A percentile compares a stretch with the other conserved stretches of the same genome.
phyloP scores from a whole-genome alignment of 2,329 filamentous ascomycete genomes.

The Fusarium sp. region DNA sequence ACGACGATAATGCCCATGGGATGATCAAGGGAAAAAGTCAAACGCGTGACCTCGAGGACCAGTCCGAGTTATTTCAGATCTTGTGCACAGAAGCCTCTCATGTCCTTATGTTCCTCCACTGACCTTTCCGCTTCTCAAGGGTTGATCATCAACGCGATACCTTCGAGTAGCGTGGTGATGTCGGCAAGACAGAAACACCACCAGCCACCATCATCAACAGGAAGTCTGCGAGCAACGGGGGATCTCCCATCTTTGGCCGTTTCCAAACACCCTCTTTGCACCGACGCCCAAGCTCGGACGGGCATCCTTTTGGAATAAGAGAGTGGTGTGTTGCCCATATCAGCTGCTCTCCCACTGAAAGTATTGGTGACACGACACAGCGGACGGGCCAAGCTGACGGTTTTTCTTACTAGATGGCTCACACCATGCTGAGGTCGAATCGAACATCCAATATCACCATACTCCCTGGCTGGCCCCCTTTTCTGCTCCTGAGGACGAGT shows the following conservation, averaged over 20 bases:
- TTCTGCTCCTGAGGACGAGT: not conserved
- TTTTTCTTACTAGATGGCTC: not conserved
- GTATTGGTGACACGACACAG: not conserved
- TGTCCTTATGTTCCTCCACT: not conserved
- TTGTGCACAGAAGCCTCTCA: not conserved
- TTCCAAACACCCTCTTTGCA: too few species aligned
- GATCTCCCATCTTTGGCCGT: not conserved
- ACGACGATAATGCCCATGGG: not conserved
- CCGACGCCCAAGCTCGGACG: too few species aligned
- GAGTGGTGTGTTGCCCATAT: too few species aligned
- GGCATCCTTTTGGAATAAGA: accelerated
- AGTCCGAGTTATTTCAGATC: not conserved
- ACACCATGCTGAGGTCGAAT: accelerated
- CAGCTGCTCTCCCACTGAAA: not conserved
- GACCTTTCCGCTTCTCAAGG: not conserved
- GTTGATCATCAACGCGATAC: not conserved
- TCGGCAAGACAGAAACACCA: not conserved
- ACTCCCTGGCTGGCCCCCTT: not conserved
- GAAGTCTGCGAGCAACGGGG: not conserved
- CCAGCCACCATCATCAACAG: not conserved
- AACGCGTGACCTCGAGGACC: not conserved
- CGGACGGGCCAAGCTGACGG: not conserved
- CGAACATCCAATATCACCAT: not conserved
- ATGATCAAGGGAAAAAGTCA: not conserved
- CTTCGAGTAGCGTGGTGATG: too few species aligned